Conservation (phyloP, 106 monocot genomes). For the Allium cepa region DNA sequence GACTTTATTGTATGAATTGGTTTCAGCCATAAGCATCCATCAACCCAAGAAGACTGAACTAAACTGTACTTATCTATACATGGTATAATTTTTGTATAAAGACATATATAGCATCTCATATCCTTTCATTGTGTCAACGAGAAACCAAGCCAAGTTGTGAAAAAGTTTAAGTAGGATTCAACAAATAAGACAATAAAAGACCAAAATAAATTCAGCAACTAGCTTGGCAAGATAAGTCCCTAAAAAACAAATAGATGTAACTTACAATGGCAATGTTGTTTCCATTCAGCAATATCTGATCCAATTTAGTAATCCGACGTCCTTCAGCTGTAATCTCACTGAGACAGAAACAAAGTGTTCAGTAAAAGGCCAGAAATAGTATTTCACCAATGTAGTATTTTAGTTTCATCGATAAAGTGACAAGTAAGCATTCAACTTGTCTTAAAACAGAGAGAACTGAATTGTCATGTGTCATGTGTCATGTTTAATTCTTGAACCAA, state of each 20-base stretch:
- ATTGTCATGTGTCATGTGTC: too few relatives aligned
- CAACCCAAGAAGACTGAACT: too few relatives aligned
- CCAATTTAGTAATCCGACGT: constrained; percentile 87
- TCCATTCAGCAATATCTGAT: constrained; percentile 95
- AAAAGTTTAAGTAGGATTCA: neutral
- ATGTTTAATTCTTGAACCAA: too few relatives aligned
- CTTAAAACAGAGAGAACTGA: too few relatives aligned
- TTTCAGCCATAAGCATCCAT: too few relatives aligned
- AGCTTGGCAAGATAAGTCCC: neutral
- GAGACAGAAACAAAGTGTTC: neutral
- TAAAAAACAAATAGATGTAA: neutral
- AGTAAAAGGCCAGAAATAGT: neutral
- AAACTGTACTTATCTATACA: neutral
- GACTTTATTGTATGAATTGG: too few relatives aligned
- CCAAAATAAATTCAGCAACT: neutral
- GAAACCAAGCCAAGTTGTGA: neutral
- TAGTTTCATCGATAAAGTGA: too few relatives aligned
- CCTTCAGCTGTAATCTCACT: constrained; percentile 99
- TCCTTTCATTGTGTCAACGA: neutral
- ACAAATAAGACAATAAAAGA: neutral
- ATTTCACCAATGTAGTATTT: neutral
- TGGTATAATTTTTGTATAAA: neutral
- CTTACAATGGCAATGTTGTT: constrained; percentile 99
- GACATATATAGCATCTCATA: neutral
- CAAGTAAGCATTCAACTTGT: too few relatives aligned